Percentiles rank a stretch among this genome's conserved stretches.
These are phyloP conservation scores for Paramecium pentaurelia DNA, from an alignment of 73 alveolate species.

Conservation along the genomic window DNA sequence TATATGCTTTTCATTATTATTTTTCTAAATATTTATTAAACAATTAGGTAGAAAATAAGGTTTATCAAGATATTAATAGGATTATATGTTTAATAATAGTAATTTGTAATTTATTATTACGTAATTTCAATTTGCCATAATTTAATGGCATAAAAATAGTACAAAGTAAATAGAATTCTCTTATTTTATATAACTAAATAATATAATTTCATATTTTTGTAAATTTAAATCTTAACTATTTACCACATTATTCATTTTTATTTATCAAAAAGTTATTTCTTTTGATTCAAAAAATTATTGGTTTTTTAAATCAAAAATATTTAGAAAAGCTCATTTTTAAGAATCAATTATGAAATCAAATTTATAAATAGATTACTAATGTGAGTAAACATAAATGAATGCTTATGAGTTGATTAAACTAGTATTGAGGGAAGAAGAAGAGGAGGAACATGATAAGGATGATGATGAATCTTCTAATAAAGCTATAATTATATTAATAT, in stretches of 20 bases:
- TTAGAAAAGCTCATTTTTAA: background rate
- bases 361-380: background rate
- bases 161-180: background rate
- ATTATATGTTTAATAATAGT: no score
- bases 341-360: background rate
- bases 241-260: background rate
- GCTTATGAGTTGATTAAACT: background rate
- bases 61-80: no score
- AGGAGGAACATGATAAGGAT: background rate
- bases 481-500: background rate
- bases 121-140: background rate
- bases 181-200: background rate
- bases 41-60: no score
- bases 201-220: no score
- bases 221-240: no score
- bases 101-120: no score
- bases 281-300: background rate
- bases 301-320: background rate
- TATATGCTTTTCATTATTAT: no score
- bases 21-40: no score
- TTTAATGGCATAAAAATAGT: background rate
- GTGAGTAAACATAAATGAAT: background rate
- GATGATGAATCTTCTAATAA: background rate
- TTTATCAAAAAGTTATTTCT: no score
- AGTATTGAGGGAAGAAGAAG: background rate